These are phyloP conservation scores for Amanita thiersii DNA, from an alignment of 768 basidiomycete species.

Conservation along the genomic window DNA sequence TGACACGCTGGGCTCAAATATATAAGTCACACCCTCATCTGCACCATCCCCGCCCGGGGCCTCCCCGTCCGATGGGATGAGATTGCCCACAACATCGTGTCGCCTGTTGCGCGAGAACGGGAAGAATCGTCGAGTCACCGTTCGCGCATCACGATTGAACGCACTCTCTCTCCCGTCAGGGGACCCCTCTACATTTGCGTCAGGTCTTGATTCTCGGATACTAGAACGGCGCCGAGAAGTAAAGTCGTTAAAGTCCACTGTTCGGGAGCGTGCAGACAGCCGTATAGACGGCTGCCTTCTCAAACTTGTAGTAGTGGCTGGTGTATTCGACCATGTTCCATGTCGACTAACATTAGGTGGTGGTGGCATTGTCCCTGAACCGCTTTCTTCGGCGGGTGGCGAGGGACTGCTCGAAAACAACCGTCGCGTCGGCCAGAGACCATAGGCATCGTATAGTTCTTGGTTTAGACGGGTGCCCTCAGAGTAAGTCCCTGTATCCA, in stretches of 20 bases:
- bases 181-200: conserved; percentile 18
- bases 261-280: conserved; percentile 43
- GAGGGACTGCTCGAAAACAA: conserved; percentile 19
- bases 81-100: conserved; percentile 20
- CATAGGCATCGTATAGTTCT: conserved; percentile 61
- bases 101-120: conserved; percentile 41
- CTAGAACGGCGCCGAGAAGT: conserved; percentile 55
- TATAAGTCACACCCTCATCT: conserved; percentile 5
- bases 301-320: conserved; percentile 21
- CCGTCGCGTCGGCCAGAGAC: conserved; percentile 13
- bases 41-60: not conserved
- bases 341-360: conserved; percentile 18
- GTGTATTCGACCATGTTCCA: conserved; percentile 24
- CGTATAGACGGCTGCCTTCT: conserved; percentile 56
- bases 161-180: conserved; percentile 20
- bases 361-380: conserved; percentile 13
- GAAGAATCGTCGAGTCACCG: conserved; percentile 46
- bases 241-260: conserved; percentile 68
- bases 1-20: conserved; percentile 8
- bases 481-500: conserved; percentile 27
- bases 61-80: conserved; percentile 17
- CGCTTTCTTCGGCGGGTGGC: conserved; percentile 28
- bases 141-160: conserved; percentile 14
- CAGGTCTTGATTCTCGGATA: conserved; percentile 29
- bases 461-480: conserved; percentile 54